Conservation (phyloP, 768 basidiomycete genomes). For the Serpula lacrymans region DNA sequence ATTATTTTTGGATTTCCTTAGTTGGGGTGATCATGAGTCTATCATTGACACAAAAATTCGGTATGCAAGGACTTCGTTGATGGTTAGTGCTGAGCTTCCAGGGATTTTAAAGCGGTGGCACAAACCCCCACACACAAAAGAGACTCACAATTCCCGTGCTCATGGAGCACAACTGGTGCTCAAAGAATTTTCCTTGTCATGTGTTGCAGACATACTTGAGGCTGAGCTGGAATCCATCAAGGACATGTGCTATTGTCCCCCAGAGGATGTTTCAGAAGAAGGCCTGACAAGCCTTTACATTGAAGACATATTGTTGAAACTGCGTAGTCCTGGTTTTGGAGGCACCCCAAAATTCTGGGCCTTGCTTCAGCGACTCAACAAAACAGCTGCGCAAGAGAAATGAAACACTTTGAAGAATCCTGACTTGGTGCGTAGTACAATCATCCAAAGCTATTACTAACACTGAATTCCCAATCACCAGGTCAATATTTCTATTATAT, state of each 20-base stretch:
- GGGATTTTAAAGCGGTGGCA: slow-evolving; percentile 16
- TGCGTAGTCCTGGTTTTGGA: slow-evolving; percentile 6
- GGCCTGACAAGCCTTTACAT: neutral
- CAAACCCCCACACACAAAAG: too few relatives aligned
- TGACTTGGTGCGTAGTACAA: too few relatives aligned
- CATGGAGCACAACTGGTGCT: slow-evolving; percentile 13
- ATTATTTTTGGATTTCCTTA: slow-evolving; percentile 27
- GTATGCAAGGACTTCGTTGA: slow-evolving; percentile 13
- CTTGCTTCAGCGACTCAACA: neutral
- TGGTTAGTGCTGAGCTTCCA: slow-evolving; percentile 17
- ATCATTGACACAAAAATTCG: slow-evolving; percentile 17
- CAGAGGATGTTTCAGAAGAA: slow-evolving; percentile 3
- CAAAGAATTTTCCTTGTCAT: slow-evolving; percentile 16
- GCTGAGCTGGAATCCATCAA: slow-evolving; percentile 19
- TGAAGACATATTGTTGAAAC: slow-evolving; percentile 4
- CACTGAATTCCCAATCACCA: neutral
- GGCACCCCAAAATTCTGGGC: slow-evolving; percentile 3
- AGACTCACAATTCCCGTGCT: slow-evolving; percentile 6
- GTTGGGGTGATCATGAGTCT: slow-evolving; percentile 26
- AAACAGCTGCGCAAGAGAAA: slow-evolving; percentile 7
- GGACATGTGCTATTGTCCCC: too few relatives aligned
- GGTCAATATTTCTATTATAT: neutral
- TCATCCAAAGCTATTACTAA: too few relatives aligned
- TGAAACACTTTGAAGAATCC: slow-evolving; percentile 13
- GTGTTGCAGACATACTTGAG: slow-evolving; percentile 7